A percentile compares a stretch with the other conserved stretches of the same genome.
These are phyloP conservation scores for Leishmania amazonensis DNA, from an alignment of 208 protist species.

Conservation along the genomic window DNA sequence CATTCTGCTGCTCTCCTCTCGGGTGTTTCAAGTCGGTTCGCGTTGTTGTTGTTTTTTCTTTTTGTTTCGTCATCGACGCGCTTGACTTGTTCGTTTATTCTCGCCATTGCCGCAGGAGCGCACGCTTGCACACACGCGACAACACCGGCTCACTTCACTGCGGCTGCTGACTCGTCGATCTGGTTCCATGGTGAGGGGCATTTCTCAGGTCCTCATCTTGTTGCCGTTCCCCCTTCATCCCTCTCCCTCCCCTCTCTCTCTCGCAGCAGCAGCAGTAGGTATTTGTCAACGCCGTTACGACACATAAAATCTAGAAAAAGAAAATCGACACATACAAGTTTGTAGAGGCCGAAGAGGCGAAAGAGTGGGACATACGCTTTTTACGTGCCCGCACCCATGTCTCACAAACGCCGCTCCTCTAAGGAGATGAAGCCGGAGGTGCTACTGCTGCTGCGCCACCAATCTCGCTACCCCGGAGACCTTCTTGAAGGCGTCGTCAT, in stretches of 20 bases:
- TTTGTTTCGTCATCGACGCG: neutral
- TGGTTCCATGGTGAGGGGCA: neutral
- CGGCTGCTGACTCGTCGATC: neutral
- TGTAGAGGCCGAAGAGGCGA: too few relatives aligned
- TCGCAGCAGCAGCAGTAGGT: neutral
- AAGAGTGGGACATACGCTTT: too few relatives aligned
- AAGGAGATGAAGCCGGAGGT: conserved; percentile 35
- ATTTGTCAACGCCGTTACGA: neutral
- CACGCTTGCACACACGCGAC: neutral
- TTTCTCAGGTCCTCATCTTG: neutral
- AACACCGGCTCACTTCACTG: neutral
- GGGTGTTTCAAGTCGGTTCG: neutral
- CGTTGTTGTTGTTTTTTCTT: neutral
- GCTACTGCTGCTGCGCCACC: conserved; percentile 34
- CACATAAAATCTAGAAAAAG: neutral
- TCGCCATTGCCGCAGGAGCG: neutral
- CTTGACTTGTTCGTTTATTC: neutral
- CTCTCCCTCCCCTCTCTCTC: neutral
- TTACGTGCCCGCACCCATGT: neutral
- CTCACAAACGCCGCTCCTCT: conserved; percentile 10
- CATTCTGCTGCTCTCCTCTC: neutral
- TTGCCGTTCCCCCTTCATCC: neutral
- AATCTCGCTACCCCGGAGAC: conserved; percentile 53
- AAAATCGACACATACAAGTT: neutral
- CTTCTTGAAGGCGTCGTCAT: conserved; percentile 52